phyloP scores from a whole-genome alignment of 1,284 basidiomycete species.

The Sanghuangporus weigelae region DNA sequence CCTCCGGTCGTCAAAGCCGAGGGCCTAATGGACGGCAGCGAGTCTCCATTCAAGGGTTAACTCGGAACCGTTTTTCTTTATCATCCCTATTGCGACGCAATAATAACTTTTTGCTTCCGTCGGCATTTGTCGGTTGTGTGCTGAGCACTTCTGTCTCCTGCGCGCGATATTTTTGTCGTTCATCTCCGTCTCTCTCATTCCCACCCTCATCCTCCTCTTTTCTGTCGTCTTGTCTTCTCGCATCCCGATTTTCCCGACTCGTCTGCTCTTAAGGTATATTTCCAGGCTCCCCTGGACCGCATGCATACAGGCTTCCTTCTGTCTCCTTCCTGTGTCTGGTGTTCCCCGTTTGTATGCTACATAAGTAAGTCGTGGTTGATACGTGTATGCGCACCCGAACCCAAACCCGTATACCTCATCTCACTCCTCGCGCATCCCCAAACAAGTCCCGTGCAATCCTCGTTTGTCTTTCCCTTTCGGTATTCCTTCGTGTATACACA shows the following conservation, averaged over 20 bases:
- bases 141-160: background rate
- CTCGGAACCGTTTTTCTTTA: background rate
- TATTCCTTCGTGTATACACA: too few relatives aligned
- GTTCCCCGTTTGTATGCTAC: too few relatives aligned
- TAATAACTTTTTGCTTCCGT: background rate
- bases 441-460: too few relatives aligned
- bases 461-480: too few relatives aligned
- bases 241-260: background rate
- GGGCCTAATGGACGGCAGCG: slow-evolving; percentile 68
- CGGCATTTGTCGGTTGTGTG: background rate
- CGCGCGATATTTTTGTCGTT: background rate
- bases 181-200: background rate
- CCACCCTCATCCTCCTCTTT: background rate
- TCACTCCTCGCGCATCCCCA: too few relatives aligned
- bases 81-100: background rate
- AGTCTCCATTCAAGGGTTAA: slow-evolving; percentile 57
- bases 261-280: too few relatives aligned
- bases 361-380: too few relatives aligned
- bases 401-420: too few relatives aligned
- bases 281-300: too few relatives aligned
- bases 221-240: background rate
- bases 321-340: too few relatives aligned
- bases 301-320: too few relatives aligned
- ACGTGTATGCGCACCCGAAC: too few relatives aligned
- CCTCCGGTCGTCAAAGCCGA: slow-evolving; percentile 57